Evolutionary conservation across 495 filamentous ascomycete genomes (phyloP).

Genomic region (Astrothelium subdiscretum): DNA sequence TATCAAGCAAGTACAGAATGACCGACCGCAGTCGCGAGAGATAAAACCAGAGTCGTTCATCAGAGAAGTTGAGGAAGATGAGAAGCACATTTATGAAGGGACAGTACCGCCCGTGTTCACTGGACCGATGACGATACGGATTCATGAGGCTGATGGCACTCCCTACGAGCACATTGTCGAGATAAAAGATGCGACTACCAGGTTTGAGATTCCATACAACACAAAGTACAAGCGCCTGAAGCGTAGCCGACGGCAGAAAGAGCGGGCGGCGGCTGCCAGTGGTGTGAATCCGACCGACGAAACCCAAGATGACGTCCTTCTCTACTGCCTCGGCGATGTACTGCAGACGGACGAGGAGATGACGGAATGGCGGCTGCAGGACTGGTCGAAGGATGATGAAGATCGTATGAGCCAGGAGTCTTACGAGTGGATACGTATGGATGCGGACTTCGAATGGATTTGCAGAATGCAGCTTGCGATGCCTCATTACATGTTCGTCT

Average conservation of each 20-base stretch:
- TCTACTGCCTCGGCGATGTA: slow-evolving; percentile 90
- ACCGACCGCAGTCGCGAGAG: slow-evolving; percentile 37
- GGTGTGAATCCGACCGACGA: slow-evolving; percentile 54
- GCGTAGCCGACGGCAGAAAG: slow-evolving; percentile 76
- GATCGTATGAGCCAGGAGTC: slow-evolving; percentile 85
- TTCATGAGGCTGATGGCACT: slow-evolving; percentile 96
- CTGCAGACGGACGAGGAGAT: slow-evolving; percentile 72
- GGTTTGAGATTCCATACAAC: slow-evolving; percentile 93
- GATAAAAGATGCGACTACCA: slow-evolving; percentile 71
- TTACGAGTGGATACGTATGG: slow-evolving; percentile 97
- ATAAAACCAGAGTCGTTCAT: slow-evolving; percentile 60
- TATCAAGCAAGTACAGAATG: slow-evolving; percentile 67
- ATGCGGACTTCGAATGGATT: slow-evolving; percentile 97
- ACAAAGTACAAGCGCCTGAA: slow-evolving; percentile 99
- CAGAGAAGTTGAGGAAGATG: slow-evolving; percentile 70
- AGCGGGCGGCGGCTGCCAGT: slow-evolving; percentile 51
- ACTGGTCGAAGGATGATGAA: slow-evolving; percentile 82
- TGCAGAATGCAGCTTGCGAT: slow-evolving; percentile 67
- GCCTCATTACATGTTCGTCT: slow-evolving; percentile 93
- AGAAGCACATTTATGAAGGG: slow-evolving; percentile 56
- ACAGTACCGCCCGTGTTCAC: slow-evolving; percentile 69
- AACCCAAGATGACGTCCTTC: slow-evolving; percentile 65
- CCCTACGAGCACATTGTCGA: slow-evolving; percentile 97
- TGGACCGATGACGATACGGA: slow-evolving; percentile 91
- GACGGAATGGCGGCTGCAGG: slow-evolving; percentile 67